These are phyloP conservation scores for Penicillium sp. DNA, from an alignment of 2,329 filamentous ascomycete species.

Conservation along the genomic window DNA sequence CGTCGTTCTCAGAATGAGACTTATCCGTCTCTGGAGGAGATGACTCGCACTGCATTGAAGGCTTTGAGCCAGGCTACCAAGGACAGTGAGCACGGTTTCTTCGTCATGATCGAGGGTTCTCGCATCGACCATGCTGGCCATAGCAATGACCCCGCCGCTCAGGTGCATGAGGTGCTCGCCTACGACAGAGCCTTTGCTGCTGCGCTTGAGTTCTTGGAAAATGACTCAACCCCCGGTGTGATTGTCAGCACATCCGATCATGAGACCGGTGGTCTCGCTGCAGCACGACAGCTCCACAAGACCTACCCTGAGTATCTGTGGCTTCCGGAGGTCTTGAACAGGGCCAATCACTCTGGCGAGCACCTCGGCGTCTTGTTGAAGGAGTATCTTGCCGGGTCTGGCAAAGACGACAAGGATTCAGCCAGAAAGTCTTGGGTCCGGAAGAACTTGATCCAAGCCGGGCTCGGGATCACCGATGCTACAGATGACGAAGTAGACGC, in stretches of 20 bases:
- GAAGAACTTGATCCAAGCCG: constrained; percentile 61
- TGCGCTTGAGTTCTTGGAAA: constrained; percentile 78
- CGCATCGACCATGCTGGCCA: constrained; percentile 94
- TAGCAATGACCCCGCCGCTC: constrained; percentile 75
- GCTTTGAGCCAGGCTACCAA: constrained; percentile 76
- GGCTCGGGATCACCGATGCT: constrained; percentile 73
- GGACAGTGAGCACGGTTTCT: constrained; percentile 87
- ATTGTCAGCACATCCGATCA: constrained; percentile 92
- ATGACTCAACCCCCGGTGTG: constrained; percentile 67
- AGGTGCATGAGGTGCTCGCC: constrained; percentile 88
- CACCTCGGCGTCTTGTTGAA: constrained; percentile 62
- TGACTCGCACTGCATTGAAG: constrained; percentile 76
- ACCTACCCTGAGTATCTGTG: constrained; percentile 61
- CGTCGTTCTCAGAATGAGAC: constrained; percentile 70
- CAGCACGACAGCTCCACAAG: constrained; percentile 65
- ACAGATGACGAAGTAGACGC: constrained; percentile 65
- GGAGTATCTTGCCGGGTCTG: constrained; percentile 51
- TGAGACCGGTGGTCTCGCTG: constrained; percentile 85
- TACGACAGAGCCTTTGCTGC: constrained; percentile 83
- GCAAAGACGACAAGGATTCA: constrained; percentile 41
- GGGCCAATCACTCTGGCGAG: constrained; percentile 71
- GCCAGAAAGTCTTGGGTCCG: constrained; percentile 62
- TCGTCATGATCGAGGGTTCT: constrained; percentile 96
- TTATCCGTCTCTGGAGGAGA: constrained; percentile 88
- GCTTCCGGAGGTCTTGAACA: constrained; percentile 78